A percentile compares a stretch with the other conserved stretches of the same genome.
Evolutionary conservation across 306 rosid genomes (phyloP).

Genomic region (Lagenaria siceraria): DNA sequence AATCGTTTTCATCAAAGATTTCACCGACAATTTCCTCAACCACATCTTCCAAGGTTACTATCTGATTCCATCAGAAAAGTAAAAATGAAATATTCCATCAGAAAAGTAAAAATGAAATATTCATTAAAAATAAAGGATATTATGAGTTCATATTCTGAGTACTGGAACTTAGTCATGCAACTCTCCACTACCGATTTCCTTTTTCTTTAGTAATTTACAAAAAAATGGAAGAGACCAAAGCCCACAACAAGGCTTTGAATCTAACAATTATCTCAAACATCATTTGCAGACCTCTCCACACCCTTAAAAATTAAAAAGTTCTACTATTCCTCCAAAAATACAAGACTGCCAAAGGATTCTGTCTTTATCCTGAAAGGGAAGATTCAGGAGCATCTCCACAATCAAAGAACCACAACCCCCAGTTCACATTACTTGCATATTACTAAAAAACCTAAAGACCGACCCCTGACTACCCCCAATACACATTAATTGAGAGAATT

Average conservation of each 20-base stretch:
- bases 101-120: neutral
- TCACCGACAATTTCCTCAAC: constrained; percentile 99
- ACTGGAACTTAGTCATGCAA: neutral
- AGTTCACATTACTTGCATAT: neutral
- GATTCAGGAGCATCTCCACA: neutral
- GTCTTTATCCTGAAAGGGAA: neutral
- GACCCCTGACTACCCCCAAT: too few species aligned
- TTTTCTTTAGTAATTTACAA: neutral
- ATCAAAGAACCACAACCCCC: neutral
- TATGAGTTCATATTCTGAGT: neutral
- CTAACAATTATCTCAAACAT: neutral
- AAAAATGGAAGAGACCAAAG: too few species aligned
- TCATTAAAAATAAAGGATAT: neutral
- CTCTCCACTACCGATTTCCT: neutral
- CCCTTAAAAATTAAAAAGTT: neutral
- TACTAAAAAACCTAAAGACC: too few species aligned
- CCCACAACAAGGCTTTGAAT: neutral
- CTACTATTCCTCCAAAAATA: neutral
- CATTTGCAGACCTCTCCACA: neutral
- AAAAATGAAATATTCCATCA: neutral
- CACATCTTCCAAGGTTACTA: constrained; percentile 88
- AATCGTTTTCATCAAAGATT: constrained; percentile 96
- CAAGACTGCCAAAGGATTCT: neutral
- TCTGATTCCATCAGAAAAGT: constrained; percentile 28
- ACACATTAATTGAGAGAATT: neutral